Percentiles rank a stretch among this genome's conserved stretches.
phyloP scores from a whole-genome alignment of 495 filamentous ascomycete genomes.

The Aspergillus ostianus region DNA sequence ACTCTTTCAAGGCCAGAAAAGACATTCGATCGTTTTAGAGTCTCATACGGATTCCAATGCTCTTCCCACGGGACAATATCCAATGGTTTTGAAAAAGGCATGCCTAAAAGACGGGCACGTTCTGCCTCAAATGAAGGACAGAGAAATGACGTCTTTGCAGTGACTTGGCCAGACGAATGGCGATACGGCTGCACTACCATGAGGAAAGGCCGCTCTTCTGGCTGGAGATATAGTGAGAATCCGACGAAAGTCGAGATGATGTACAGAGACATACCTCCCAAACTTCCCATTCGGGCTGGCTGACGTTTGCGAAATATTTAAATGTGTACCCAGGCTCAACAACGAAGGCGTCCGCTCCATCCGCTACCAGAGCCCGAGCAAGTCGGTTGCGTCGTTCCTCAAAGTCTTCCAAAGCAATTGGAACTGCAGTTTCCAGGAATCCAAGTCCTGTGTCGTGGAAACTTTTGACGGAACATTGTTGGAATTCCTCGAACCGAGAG shows the following conservation, averaged over 20 bases:
- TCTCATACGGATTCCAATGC: constrained; percentile 55
- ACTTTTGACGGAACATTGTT: constrained; percentile 46
- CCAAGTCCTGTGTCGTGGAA: constrained; percentile 37
- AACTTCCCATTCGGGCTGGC: constrained; percentile 55
- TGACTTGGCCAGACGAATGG: constrained; percentile 32
- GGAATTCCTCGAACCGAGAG: constrained; percentile 20
- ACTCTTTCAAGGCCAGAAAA: constrained; percentile 17
- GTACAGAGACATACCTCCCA: constrained; percentile 39
- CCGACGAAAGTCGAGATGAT: not conserved
- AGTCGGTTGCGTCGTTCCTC: constrained; percentile 44
- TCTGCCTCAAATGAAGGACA: constrained; percentile 54
- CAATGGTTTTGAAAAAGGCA: constrained; percentile 44
- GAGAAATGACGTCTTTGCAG: constrained; percentile 49
- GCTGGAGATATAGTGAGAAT: constrained; percentile 22
- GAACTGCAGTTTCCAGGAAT: constrained; percentile 43
- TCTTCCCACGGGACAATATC: constrained; percentile 54
- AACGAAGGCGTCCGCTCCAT: constrained; percentile 48
- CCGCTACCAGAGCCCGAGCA: constrained; percentile 44
- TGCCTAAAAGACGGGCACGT: constrained; percentile 48
- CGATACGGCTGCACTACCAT: constrained; percentile 48
- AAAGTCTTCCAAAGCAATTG: constrained; percentile 42
- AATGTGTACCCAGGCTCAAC: constrained; percentile 58
- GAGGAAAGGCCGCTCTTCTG: constrained; percentile 56
- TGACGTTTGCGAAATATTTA: constrained; percentile 55
- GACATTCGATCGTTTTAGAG: constrained; percentile 35